These are phyloP conservation scores for Heracleum sosnowskyi DNA, from an alignment of 129 eudicot species.

Conservation along the genomic window DNA sequence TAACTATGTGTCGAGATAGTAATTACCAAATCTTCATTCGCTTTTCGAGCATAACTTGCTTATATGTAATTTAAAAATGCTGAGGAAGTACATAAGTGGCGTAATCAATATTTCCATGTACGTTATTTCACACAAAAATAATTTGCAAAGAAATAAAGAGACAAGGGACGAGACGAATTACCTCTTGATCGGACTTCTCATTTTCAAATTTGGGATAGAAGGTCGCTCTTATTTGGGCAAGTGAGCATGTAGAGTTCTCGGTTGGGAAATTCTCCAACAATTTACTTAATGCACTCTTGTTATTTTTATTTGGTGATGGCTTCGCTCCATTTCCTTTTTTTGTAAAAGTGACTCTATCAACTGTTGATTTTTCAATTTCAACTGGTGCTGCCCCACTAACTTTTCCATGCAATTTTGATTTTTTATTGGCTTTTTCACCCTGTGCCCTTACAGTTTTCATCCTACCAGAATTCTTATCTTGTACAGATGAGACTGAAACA, in stretches of 20 bases:
- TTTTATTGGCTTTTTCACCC: slow-evolving; percentile 28
- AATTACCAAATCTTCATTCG: neutral
- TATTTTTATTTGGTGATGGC: slow-evolving; percentile 18
- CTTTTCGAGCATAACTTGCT: neutral
- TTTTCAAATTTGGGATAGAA: slow-evolving; percentile 97
- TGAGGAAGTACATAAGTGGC: neutral
- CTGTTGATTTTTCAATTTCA: slow-evolving; percentile 24
- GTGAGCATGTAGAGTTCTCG: slow-evolving; percentile 66
- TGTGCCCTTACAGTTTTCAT: slow-evolving; percentile 23
- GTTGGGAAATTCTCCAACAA: slow-evolving; percentile 62
- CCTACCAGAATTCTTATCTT: slow-evolving; percentile 26
- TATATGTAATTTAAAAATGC: neutral
- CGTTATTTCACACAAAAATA: neutral
- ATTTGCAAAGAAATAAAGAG: neutral
- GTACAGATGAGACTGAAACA: slow-evolving; percentile 21
- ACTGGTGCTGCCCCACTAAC: slow-evolving; percentile 22
- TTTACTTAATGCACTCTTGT: slow-evolving; percentile 27
- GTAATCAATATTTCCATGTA: neutral
- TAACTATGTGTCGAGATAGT: neutral
- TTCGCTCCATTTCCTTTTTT: slow-evolving; percentile 17
- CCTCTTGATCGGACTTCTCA: slow-evolving; percentile 98
- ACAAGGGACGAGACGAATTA: slow-evolving; percentile 16
- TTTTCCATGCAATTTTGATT: slow-evolving; percentile 58
- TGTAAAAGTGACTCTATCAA: slow-evolving; percentile 4
- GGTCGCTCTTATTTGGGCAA: slow-evolving; percentile 79